These are phyloP conservation scores for Eucalyptus victrix DNA, from an alignment of 345 rosid genomes.

Conservation along the genomic window DNA sequence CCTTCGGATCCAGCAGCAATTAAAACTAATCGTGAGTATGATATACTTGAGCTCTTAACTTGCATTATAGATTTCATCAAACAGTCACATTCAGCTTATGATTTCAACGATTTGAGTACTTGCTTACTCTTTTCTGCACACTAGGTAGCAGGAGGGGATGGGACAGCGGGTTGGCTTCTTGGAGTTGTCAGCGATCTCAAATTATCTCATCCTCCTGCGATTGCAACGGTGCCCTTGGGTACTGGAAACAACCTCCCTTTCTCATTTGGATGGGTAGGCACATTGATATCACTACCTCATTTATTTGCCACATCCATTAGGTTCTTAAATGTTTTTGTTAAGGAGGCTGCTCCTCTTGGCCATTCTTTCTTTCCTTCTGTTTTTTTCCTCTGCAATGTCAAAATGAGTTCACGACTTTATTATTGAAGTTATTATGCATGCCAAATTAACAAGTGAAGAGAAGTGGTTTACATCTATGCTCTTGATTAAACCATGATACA, in stretches of 20 bases:
- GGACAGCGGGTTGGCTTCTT: constrained; percentile 98
- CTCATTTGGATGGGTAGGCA: constrained; percentile 87
- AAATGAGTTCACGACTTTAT: not conserved
- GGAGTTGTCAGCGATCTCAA: constrained; percentile 90
- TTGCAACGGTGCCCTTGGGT: constrained; percentile 93
- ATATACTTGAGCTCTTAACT: not conserved
- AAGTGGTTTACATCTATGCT: not conserved
- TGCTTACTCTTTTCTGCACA: not conserved
- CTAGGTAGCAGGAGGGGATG: constrained; percentile 98
- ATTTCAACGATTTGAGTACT: not conserved
- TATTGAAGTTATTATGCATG: not conserved
- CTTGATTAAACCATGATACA: not conserved
- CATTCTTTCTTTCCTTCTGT: not conserved
- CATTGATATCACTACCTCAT: not conserved
- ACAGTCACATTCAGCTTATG: not conserved
- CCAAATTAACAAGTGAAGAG: not conserved
- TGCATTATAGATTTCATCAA: not conserved
- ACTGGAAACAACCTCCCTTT: constrained; percentile 96
- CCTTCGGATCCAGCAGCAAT: constrained; percentile 22
- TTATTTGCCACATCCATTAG: not conserved
- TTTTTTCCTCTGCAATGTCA: not conserved
- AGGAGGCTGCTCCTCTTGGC: not conserved
- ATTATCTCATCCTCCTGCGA: constrained; percentile 76
- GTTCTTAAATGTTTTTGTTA: not conserved
- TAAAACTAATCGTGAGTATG: constrained; percentile 65